Conservation (phyloP, 352 stramenopile species). For the Pythium monospermum region DNA sequence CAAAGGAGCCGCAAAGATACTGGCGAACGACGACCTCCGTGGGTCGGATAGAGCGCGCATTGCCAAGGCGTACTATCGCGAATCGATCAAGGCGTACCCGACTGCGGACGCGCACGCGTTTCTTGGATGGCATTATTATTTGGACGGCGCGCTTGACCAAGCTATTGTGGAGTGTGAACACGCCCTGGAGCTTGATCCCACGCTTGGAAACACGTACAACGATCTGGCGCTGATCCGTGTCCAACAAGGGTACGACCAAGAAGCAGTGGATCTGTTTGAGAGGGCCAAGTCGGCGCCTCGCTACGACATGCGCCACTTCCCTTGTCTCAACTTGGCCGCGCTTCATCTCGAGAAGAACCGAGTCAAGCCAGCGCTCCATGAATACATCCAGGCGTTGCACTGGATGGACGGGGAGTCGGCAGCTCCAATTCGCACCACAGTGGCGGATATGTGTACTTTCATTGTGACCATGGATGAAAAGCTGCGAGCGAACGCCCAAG, state of each 20-base stretch:
- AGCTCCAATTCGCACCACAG: constrained; percentile 56
- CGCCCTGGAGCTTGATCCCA: constrained; percentile 61
- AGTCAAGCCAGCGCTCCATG: constrained; percentile 54
- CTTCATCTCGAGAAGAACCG: constrained; percentile 60
- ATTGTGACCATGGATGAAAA: constrained; percentile 49
- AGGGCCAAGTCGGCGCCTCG: constrained; percentile 53
- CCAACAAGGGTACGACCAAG: constrained; percentile 48
- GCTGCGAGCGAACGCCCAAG: constrained; percentile 11
- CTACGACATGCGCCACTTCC: constrained; percentile 68
- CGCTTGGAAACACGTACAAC: constrained; percentile 71
- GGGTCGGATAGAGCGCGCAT: constrained; percentile 47
- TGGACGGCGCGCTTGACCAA: constrained; percentile 50
- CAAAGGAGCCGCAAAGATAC: constrained; percentile 37
- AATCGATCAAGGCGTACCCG: constrained; percentile 60
- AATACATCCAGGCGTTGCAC: constrained; percentile 73
- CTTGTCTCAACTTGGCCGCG: constrained; percentile 57
- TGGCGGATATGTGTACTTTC: constrained; percentile 60
- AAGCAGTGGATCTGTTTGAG: constrained; percentile 53
- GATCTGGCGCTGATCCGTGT: constrained; percentile 62
- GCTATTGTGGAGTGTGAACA: constrained; percentile 50
- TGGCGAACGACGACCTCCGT: constrained; percentile 36
- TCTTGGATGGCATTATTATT: constrained; percentile 62
- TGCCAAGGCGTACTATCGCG: constrained; percentile 57
- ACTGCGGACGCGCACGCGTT: constrained; percentile 67
- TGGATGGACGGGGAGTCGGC: constrained; percentile 61